Base-by-base conservation (phyloP, 2,329 filamentous ascomycete genomes). In the Zymoseptoria crescenta region DNA sequence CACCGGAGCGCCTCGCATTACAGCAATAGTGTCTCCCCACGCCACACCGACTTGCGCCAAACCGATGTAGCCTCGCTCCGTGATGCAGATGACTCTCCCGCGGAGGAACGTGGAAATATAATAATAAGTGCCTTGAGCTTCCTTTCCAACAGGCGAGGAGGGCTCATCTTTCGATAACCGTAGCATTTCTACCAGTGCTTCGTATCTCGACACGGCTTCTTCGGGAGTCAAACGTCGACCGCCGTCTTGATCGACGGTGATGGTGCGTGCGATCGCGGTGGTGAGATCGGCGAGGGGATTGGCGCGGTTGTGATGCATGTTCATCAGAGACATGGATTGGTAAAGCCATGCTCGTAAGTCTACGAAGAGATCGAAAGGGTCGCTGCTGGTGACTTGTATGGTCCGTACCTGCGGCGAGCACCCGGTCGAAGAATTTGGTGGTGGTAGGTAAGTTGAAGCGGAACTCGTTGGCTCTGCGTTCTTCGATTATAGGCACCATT, bases 71-170 rank as follows among this genome's bases (percentile, higher is more conserved):
- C 63, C 63, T 28, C 58, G 52, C 51, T 65, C 63, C 0, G 61
- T 62, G 10, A 63, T 27, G 55, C 61, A 65, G 57, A 63, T 62
- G 9, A 65, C 63, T 21, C 63, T 56, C 5, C 63, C 61, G 8
- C 63, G 61, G 27, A 63, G 55, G 50, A 65, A 62, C 49, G 58
- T 62, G 13, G 59, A 56, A 20, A 59, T 54, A 1, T 59, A 56
- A 45, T 56, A 49, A 21, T 56, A 61, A n/a, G 59, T 27, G 10
- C 57, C 55, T 10, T 59, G 56, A 19, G 56, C 27, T 20, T 57
- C 53, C 10, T 56, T 49, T 19, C 30, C 29, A 10, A 24, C 41
- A 21, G 27, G 24, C 3, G 28, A 35, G 10, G 52, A 55, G 20
- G 27, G 55, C 13, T 58, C 58, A 20, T 49, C 20, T 13, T 62